Base-by-base conservation (phyloP, 2,329 filamentous ascomycete species). In the Cordyceps fumosorosea region DNA sequence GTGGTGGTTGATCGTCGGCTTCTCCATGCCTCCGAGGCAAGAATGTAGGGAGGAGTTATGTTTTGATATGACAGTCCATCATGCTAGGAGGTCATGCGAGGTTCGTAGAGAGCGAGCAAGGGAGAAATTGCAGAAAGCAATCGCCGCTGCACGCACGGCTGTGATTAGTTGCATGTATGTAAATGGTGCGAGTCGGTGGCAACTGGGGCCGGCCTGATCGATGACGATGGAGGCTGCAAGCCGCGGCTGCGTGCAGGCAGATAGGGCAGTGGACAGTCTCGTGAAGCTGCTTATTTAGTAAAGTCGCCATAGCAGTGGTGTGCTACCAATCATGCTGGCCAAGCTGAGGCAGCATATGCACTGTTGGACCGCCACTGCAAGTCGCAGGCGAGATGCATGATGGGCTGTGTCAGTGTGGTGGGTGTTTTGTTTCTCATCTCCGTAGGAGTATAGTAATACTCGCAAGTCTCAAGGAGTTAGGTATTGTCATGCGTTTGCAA, bases 341-440 rank as follows among this genome's bases (percentile, higher is more conserved):
- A 18, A 45, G 24, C 40, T 29, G 40, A 56, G 42, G 54, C 54
- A 56, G 47, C 20, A 56, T 32, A 57, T 48, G 55, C 26, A 50
- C 55, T 50, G 44, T 57, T 57, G 55, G 45, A 50, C 44, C 44
- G 44, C 32, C 20, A 26, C 55, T 57, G 55, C 55, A 57, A 50
- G 55, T 57, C 44, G 55, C 55, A 57, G 55, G 55, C 48, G 55
- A 57, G 55, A 29, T 57, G 55, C 55, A 57, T n/a, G 55, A 37
- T n/a, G 44, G 42, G 26, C n/a, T 42, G 44, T 26, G 42, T 57
- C 14, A 57, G 44, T 55, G 52, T 55, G 20, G 24, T 55, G 44
- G 37, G 37, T 37, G 55, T 48, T 57, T 57, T 57, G 54, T 42
- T 48, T 56, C n/a, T 57, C 26, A 32, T 44, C 24, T 20, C 53